Base-by-base conservation (phyloP, 768 basidiomycete genomes). In the Termitomyces sp. region DNA sequence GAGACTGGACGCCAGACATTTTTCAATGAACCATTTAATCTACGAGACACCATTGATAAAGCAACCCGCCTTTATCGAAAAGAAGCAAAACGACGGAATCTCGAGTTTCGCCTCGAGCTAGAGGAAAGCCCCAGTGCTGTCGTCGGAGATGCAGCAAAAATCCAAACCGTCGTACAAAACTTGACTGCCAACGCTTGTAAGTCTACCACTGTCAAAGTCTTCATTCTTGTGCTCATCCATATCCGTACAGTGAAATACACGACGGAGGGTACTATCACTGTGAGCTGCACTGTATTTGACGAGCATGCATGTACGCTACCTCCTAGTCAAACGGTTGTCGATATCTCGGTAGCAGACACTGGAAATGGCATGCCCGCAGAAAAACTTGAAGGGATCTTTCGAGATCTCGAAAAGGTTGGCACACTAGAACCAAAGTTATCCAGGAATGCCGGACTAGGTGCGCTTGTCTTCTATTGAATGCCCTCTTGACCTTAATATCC, bases 351-450 rank as follows among this genome's bases (percentile, higher is more conserved):
- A 11, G 72, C 80, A 0, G 89, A 93, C 58, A 87, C 88, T 3
- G 89, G 89, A 0, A 80, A 80, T 55, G 91, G 90, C 4, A 91
- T 94, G 42, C 63, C 82, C 0, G 68, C 74, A 7, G 76, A 75
- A 13, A 87, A 86, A 66, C 75, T 92, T 16, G 86, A 88, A 64
- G 82, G 78, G 50, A 88, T 92, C 48, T 91, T 92, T 69, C 74
- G 88, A 56, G 86, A 89, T 56, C 86, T 93, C 51, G 88, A 91
- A 67, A 84, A 88, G 59, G 86, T 89, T 9, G 88, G 88, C 62
- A 77, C 74, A 1, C 69, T 73, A 18, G 73, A 77, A 50, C 64
- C 76, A 9, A 74, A 68, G 58, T 61, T 67, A 20, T 65, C 60
- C 39, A 62, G 61, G 12, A 73, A 71, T 32, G 64, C 70, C 20